Evolutionary conservation across 345 rosid genomes (phyloP).

Genomic region (Kernera saxatilis): DNA sequence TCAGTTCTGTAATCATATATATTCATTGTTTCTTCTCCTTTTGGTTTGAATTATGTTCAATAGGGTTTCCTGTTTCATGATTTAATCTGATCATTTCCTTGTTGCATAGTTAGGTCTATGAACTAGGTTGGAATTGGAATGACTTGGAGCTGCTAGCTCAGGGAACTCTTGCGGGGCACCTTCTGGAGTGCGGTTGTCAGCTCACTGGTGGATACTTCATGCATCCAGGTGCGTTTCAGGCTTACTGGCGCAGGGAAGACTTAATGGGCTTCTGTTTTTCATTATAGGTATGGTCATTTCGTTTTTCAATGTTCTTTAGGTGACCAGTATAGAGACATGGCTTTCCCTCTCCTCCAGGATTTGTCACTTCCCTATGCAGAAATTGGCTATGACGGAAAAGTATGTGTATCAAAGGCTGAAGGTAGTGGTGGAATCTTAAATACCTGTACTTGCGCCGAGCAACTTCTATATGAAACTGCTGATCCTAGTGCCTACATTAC

Average conservation of each 20-base stretch:
- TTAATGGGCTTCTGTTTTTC: neutral
- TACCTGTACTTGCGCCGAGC: constrained; percentile 71
- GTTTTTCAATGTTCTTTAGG: constrained; percentile 38
- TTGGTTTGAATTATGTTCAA: neutral
- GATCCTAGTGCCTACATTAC: constrained; percentile 86
- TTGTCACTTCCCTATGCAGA: constrained; percentile 89
- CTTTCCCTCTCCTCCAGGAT: constrained; percentile 53
- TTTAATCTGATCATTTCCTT: neutral
- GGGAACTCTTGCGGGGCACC: constrained; percentile 90
- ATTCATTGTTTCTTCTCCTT: neutral
- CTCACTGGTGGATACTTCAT: constrained; percentile 98
- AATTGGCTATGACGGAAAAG: constrained; percentile 54
- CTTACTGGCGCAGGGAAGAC: neutral
- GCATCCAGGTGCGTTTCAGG: constrained; percentile 70
- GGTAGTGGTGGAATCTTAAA: constrained; percentile 78
- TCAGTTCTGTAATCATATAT: neutral
- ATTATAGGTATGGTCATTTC: neutral
- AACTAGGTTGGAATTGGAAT: constrained; percentile 95
- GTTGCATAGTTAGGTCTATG: constrained; percentile 54
- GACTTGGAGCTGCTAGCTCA: constrained; percentile 72
- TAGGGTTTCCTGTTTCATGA: neutral
- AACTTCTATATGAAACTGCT: constrained; percentile 84
- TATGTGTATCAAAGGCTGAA: constrained; percentile 59
- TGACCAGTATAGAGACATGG: constrained; percentile 58
- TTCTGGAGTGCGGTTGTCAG: constrained; percentile 94